Percentiles rank a stretch among this genome's conserved stretches.
These are phyloP conservation scores for Alternaria metachromatica DNA, from an alignment of 2,329 filamentous ascomycete genomes.

Conservation along the genomic window DNA sequence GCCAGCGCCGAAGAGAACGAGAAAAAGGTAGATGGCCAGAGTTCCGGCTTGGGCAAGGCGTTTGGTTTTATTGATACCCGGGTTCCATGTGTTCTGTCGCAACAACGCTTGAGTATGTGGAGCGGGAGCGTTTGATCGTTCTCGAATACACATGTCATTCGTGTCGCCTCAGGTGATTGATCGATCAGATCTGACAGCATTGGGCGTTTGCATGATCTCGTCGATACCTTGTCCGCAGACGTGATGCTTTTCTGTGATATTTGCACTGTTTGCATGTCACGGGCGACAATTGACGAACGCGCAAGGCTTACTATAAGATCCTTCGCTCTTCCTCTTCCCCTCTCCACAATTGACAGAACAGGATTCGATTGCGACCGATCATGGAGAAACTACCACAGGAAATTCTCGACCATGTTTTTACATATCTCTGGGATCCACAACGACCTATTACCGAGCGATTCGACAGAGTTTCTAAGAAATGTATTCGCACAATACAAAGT, in stretches of 20 bases:
- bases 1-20: constrained; percentile 37
- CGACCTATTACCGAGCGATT: background rate
- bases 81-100: background rate
- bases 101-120: background rate
- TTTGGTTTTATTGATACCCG: constrained; percentile 3
- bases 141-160: background rate
- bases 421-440: too few relatives aligned
- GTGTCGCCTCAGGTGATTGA: background rate
- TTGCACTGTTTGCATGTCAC: background rate
- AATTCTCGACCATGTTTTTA: background rate
- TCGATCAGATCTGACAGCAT: background rate
- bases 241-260: background rate
- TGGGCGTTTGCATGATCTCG: background rate
- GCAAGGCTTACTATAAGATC: background rate
- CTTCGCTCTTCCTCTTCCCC: background rate
- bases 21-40: constrained; percentile 25
- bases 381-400: background rate
- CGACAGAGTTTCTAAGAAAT: background rate
- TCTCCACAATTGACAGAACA: background rate
- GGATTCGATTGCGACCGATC: background rate
- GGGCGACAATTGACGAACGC: background rate
- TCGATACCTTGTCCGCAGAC: background rate
- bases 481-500: background rate
- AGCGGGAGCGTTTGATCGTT: background rate
- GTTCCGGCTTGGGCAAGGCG: background rate